A percentile compares a stretch with the other conserved stretches of the same genome.
These are phyloP conservation scores for Aspergillus clavatus DNA, from an alignment of 2,329 filamentous ascomycete species.

Conservation along the genomic window DNA sequence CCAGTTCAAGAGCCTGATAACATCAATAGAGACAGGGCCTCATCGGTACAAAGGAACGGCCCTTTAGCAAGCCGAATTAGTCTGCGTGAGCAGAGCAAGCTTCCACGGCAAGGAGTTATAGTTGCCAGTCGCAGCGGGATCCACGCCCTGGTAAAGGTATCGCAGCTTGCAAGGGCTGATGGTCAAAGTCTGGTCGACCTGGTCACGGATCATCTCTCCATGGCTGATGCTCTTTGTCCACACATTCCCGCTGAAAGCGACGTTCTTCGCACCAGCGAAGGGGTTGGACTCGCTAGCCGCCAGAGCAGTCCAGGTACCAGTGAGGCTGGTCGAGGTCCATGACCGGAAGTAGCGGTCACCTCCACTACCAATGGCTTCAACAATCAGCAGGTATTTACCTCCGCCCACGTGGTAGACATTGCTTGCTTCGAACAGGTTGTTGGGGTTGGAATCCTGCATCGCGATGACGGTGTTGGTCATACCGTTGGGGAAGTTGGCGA, in stretches of 20 bases:
- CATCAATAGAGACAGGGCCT: too few relatives aligned
- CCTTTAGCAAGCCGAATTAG: not conserved
- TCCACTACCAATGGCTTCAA: constrained; percentile 3
- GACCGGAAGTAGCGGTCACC: constrained; percentile 3
- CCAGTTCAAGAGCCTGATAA: too few relatives aligned
- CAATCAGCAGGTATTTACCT: constrained; percentile 1
- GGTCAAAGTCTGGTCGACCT: constrained; percentile 5
- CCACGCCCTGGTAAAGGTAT: constrained; percentile 3
- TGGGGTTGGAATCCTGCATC: not conserved
- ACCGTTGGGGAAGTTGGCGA: constrained; percentile 2
- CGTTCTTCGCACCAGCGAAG: not conserved
- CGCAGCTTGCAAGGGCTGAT: constrained; percentile 3
- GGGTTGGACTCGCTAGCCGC: constrained; percentile 1
- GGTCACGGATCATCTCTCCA: constrained; percentile 1
- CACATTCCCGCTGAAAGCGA: not conserved
- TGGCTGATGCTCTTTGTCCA: constrained; percentile 6
- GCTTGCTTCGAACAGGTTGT: constrained; percentile 2
- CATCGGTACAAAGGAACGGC: too few relatives aligned
- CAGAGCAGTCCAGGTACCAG: not conserved
- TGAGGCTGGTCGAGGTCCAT: not conserved
- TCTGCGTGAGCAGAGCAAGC: constrained; percentile 2
- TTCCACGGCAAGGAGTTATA: constrained; percentile 3
- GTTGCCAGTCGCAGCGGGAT: not conserved
- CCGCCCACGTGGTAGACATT: constrained; percentile 3
- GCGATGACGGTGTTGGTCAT: constrained; percentile 5